These are phyloP conservation scores for Olyra latifolia DNA, from an alignment of 176 grass and related monocot genomes.

Conservation along the genomic window DNA sequence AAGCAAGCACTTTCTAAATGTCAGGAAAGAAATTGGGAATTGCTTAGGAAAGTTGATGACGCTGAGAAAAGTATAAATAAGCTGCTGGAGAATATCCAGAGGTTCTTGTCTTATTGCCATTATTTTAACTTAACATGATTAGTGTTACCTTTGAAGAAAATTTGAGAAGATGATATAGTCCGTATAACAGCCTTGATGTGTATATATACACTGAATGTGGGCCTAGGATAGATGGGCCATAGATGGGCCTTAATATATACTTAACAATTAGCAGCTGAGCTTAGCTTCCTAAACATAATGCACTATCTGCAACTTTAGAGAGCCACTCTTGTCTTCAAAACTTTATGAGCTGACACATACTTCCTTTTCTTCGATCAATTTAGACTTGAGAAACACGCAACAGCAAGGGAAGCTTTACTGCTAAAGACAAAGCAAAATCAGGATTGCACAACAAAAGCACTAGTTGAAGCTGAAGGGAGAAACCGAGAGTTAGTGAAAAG, in stretches of 20 bases:
- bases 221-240: too few species aligned
- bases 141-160: too few species aligned
- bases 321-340: conserved; percentile 14
- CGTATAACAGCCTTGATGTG: too few species aligned
- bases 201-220: too few species aligned
- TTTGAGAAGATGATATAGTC: too few species aligned
- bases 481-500: conserved; percentile 41
- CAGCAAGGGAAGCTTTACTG: conserved; percentile 51
- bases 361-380: conserved; percentile 33
- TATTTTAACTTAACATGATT: conserved; percentile 18
- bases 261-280: conserved; percentile 6
- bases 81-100: conserved; percentile 59
- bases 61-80: conserved; percentile 55
- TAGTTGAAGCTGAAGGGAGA: conserved; percentile 51
- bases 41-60: conserved; percentile 57
- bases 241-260: too few species aligned
- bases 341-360: conserved; percentile 32
- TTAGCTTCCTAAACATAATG: conserved; percentile 19
- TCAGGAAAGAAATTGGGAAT: conserved; percentile 55
- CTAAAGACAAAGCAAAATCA: conserved; percentile 53
- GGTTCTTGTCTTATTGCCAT: conserved; percentile 38
- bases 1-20: conserved; percentile 56
- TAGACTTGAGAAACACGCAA: conserved; percentile 73
- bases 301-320: conserved; percentile 10
- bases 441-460: conserved; percentile 34